Base-by-base conservation (phyloP, 1,284 basidiomycete species). In the Ustilago hordei region DNA sequence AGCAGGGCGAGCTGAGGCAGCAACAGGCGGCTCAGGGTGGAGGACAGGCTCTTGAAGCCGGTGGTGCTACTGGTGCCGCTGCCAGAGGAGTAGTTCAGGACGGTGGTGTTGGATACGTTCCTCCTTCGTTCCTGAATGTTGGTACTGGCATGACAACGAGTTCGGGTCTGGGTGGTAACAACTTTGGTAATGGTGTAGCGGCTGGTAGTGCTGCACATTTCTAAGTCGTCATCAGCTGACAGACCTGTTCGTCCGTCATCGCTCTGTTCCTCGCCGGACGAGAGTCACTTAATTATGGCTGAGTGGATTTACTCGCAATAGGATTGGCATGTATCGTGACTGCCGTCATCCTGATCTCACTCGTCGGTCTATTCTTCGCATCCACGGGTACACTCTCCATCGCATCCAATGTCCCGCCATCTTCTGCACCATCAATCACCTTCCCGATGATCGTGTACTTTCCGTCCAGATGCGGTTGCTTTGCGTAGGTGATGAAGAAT, bases 251-350 rank as follows among this genome's bases (percentile, higher is more conserved):
- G 6, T 6, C 12, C 23, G 23, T 28, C 34, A 48, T 19, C 13
- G 8, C 43, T 43, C n/a, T 5, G 39, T 39, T 39, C 38, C 38
- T 39, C 9, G 38, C 38, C 38, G 4, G 11, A 39, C 38, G 11
- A 39, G 13, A 28, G n/a, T 8, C 34, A 28, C 23, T 28, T 28
- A 28, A 28, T 28, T 28, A 28, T 28, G 23, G 23, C 23, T 28
- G 23, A 28, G 3, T 28, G 23, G 23, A 3, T 28, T 28, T 28
- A 28, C 23, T 28, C 23, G 94, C 94, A 67, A 95, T 91, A 9
- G 96, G 96, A 86, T 99, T 99, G 38, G 95, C 93, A 85, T 99
- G 96, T 38, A 98, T 93, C 11, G 93, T 95, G 43, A 97, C 94
- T 83, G 90, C 89, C 36, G 89, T 90, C 72, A 97, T 88, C 82